Evolutionary conservation across 495 filamentous ascomycete species (phyloP), one percentile per base, ranked within the genome.

Genomic region (Penicillium goetzii): DNA sequence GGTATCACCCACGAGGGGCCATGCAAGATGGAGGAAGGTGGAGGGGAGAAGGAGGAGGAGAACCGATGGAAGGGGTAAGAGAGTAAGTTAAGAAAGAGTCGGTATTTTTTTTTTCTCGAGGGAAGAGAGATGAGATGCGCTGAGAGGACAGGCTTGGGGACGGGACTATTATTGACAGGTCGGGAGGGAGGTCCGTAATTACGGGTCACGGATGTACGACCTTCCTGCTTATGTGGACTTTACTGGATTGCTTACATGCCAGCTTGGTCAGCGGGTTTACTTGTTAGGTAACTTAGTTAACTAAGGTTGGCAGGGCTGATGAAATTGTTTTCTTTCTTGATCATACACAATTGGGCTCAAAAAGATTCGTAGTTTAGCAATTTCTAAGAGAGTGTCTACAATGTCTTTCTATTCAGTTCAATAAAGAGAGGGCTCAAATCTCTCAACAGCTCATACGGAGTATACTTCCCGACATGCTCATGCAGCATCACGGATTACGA

Each of bases 41-140:
- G 62, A 32, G 50, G 11, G 50, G 50, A 33, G 50, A 33, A 19
- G 33, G 51, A 59, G 38, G 61, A 43, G 57, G 47, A 58, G 36
- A 41, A 40, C 25, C 15, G 43, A 28, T 21, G 52, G 45, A 54
- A 15, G 60, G 56, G 34, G 23, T 25, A 57, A 19, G 28, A 33
- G 33, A 45, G 52, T 34, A 60, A 57, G 53, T 47, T 12, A 3
- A 32, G 30, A 56, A 47, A 30, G 36, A 28, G 50, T 40, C 61
- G 30, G 55, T 23, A 36, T 55, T 57, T 47, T 38, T 61, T 64
- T 61, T 67, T 64, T 40, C 52, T 49, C 21, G 47, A 64, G 59
- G 32, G 58, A 61, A 50, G 63, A 65, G 61, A 61, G 61, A 67
- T 50, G 56, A 63, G 62, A 56, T 53, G 55, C 53, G n/a, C 26